Percentiles rank a stretch among this genome's conserved stretches.
Conservation (phyloP, 2,329 filamentous ascomycete genomes). For the Hymenoscyphus fructigenus region DNA sequence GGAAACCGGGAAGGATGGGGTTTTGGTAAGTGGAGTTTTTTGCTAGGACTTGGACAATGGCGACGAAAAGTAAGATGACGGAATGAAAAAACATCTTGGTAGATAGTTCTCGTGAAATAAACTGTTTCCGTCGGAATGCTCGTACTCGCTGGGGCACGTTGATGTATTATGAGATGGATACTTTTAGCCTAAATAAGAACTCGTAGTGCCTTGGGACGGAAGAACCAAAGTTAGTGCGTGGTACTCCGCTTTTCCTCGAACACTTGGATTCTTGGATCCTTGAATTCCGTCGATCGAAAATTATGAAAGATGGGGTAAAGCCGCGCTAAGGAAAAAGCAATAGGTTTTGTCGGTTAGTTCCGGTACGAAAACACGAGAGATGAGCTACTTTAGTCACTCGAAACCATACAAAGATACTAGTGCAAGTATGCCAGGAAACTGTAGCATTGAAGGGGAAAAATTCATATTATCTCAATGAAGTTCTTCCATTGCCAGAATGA, state of each 20-base stretch:
- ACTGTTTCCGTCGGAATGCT: neutral
- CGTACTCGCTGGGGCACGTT: neutral
- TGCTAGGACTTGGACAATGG: neutral
- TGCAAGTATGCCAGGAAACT: too few relatives aligned
- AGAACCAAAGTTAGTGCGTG: neutral
- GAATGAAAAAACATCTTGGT: conserved; percentile 5
- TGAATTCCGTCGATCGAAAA: neutral
- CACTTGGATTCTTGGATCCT: too few relatives aligned
- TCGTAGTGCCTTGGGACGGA: conserved; percentile 9
- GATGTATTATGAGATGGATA: neutral
- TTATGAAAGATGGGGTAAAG: neutral
- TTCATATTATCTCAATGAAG: too few relatives aligned
- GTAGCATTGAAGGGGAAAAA: too few relatives aligned
- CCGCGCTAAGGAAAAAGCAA: neutral
- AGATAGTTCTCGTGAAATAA: neutral
- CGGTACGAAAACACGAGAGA: too few relatives aligned
- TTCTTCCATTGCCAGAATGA: too few relatives aligned
- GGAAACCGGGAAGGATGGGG: conserved; percentile 45
- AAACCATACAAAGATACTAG: too few relatives aligned
- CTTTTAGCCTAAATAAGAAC: conserved; percentile 14
- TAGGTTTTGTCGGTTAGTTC: neutral
- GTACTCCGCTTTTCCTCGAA: conserved; percentile 1
- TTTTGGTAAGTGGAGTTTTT: conserved; percentile 33
- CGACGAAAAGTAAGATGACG: neutral
- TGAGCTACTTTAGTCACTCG: too few relatives aligned